Conservation (phyloP, 108 stramenopile genomes). For the Pelagomonas calceolata region DNA sequence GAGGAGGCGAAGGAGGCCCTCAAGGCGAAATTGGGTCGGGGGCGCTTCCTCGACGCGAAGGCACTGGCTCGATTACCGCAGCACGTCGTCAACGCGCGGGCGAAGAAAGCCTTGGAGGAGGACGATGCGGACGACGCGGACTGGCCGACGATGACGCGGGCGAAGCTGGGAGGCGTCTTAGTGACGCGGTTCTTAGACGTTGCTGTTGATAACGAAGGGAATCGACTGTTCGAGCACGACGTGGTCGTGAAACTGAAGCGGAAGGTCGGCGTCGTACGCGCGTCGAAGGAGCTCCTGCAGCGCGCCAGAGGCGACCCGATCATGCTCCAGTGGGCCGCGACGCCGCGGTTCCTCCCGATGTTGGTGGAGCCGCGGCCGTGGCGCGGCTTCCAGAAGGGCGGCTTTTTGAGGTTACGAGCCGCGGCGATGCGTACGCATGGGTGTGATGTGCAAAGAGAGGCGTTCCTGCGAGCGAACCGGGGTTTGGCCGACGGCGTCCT, state of each 20-base stretch:
- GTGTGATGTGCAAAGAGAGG: conserved; percentile 54
- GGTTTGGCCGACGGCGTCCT: conserved; percentile 35
- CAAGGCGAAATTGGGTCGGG: neutral
- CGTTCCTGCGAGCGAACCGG: conserved; percentile 55
- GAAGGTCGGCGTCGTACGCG: too few relatives aligned
- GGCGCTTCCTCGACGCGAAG: conserved; percentile 2
- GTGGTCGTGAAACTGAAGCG: neutral
- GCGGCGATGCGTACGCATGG: conserved; percentile 66
- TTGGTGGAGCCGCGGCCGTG: conserved; percentile 74
- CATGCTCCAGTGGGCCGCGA: neutral
- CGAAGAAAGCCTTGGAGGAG: neutral
- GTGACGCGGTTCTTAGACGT: neutral
- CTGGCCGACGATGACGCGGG: conserved; percentile 4
- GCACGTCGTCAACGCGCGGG: neutral
- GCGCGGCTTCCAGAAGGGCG: conserved; percentile 54
- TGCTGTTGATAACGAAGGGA: neutral
- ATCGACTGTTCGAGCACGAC: neutral
- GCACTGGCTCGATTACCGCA: neutral
- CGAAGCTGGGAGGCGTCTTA: conserved; percentile 10
- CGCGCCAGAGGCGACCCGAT: too few relatives aligned
- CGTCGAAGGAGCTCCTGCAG: too few relatives aligned
- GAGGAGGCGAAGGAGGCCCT: too few relatives aligned
- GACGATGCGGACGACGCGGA: neutral
- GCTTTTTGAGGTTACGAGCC: conserved; percentile 55
- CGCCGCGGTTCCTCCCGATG: conserved; percentile 71